Evolutionary conservation across 441 rosid genomes (phyloP).

Genomic region (Pelargonium citronellum): DNA sequence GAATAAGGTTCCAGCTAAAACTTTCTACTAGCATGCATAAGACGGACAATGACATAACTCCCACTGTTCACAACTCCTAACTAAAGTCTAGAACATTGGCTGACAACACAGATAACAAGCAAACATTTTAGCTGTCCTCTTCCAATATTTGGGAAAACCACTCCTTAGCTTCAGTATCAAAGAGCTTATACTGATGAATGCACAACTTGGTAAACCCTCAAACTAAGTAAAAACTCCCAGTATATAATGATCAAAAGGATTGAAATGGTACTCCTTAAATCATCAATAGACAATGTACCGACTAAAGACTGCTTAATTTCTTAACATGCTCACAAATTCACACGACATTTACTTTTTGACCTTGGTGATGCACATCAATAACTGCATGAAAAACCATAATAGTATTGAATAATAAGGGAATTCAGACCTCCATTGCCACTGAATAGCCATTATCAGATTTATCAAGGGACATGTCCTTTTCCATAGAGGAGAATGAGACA

Average conservation of each 20-base stretch:
- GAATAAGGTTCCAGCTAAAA: neutral
- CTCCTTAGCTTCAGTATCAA: neutral
- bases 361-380: neutral
- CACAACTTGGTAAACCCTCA: neutral
- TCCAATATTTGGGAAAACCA: neutral
- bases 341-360: neutral
- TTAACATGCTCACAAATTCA: neutral
- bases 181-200: neutral
- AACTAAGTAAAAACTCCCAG: neutral
- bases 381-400: neutral
- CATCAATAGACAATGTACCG: neutral
- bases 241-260: neutral
- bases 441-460: constrained; percentile 25
- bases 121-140: neutral
- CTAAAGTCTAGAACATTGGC: neutral
- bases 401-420: neutral
- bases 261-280: neutral
- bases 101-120: neutral
- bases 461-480: constrained; percentile 31
- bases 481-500: constrained; percentile 28
- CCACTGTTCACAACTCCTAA: neutral
- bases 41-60: neutral
- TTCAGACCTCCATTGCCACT: constrained; percentile 31
- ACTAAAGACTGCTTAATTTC: neutral
- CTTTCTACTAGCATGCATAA: neutral